These are phyloP conservation scores for Eimeria brunetti DNA, from an alignment of 169 alveolate genomes.

Conservation along the genomic window DNA sequence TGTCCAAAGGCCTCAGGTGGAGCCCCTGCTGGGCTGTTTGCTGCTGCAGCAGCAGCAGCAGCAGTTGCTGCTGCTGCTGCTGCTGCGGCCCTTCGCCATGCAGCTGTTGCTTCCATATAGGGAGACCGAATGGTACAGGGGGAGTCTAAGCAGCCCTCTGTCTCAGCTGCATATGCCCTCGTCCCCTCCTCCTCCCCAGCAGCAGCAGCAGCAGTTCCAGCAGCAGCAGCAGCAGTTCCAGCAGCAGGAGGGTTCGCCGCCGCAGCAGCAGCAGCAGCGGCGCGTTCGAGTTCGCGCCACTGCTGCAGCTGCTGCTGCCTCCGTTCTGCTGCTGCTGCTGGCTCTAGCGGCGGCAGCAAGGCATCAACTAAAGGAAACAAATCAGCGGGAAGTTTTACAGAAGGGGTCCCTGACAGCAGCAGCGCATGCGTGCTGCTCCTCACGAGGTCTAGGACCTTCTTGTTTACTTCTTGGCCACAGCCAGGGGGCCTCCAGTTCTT, in stretches of 20 bases:
- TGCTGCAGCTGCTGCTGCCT: conserved; percentile 26
- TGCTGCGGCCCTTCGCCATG: conserved; percentile 51
- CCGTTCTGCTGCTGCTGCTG: conserved; percentile 18
- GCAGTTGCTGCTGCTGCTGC: conserved; percentile 19
- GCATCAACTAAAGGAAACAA: conserved; percentile 93
- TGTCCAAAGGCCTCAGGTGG: conserved; percentile 24
- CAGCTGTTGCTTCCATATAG: neutral
- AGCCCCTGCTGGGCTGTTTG: neutral
- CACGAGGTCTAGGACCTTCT: conserved; percentile 84
- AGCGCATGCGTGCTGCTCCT: conserved; percentile 93
- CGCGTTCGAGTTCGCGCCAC: conserved; percentile 6
- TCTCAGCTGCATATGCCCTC: neutral
- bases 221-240: neutral
- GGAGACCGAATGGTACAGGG: conserved; percentile 3
- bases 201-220: neutral
- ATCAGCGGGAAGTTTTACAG: conserved; percentile 96
- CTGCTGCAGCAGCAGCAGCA: neutral
- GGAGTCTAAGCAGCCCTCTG: neutral
- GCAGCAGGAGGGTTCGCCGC: conserved; percentile 14
- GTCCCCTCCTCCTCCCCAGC: neutral
- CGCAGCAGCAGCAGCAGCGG: conserved; percentile 24
- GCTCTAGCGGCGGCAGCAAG: conserved; percentile 79
- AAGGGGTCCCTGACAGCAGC: conserved; percentile 97
- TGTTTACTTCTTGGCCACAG: conserved; percentile 22
- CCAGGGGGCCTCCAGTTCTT: neutral